These are phyloP conservation scores for Nitzschia sp. DNA, from an alignment of 108 stramenopile species.

Conservation along the genomic window DNA sequence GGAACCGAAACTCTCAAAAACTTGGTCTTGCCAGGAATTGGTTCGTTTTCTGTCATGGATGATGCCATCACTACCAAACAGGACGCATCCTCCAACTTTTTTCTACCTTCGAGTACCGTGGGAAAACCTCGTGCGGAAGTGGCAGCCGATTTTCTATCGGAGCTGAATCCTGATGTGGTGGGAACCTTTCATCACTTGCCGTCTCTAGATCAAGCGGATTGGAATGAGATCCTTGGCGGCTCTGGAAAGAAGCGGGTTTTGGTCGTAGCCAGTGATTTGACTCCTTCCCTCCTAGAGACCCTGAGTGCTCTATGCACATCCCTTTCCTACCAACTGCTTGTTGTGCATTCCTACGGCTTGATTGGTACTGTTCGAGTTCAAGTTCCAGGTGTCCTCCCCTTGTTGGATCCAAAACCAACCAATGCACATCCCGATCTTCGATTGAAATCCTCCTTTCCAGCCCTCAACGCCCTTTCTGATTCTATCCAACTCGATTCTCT, in stretches of 20 bases:
- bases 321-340: conserved; percentile 62
- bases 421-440: conserved; percentile 73
- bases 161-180: conserved; percentile 82
- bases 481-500: conserved; percentile 45
- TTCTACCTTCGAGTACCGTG: conserved; percentile 34
- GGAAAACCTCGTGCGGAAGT: conserved; percentile 40
- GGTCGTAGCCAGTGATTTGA: conserved; percentile 87
- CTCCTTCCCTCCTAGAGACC: conserved; percentile 49
- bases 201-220: conserved; percentile 1
- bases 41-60: conserved; percentile 88
- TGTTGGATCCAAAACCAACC: conserved; percentile 77
- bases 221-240: conserved; percentile 15
- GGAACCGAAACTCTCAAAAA: conserved; percentile 99
- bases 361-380: conserved; percentile 85
- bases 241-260: conserved; percentile 42
- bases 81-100: conserved; percentile 71
- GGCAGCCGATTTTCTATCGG: conserved; percentile 46
- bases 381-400: conserved; percentile 43
- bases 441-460: conserved; percentile 52
- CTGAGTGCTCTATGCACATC: conserved; percentile 60
- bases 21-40: conserved; percentile 97
- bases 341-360: conserved; percentile 84
- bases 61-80: conserved; percentile 11
- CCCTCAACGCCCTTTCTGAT: conserved; percentile 39
- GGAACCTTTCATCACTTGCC: conserved; percentile 50